Evolutionary conservation across 805 yeast species (phyloP).

Genomic region (Saccharomycopsis fodiens): DNA sequence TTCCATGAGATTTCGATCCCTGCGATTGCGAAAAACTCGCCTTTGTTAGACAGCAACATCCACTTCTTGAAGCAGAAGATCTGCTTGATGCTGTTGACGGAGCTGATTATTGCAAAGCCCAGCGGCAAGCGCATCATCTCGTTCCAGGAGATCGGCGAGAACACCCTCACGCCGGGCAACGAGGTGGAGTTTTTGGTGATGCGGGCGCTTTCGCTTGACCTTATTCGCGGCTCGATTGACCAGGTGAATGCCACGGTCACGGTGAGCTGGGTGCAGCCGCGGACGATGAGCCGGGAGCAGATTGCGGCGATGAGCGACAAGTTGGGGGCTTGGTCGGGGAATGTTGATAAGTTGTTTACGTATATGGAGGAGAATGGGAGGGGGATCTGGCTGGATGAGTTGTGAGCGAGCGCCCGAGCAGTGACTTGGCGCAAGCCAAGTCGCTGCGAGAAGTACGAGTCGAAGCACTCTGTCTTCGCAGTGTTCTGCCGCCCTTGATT

Average conservation of each 20-base stretch:
- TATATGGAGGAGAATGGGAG: slow-evolving; percentile 56
- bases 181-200: slow-evolving; percentile 86
- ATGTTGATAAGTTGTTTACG: slow-evolving; percentile 57
- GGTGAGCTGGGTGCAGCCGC: slow-evolving; percentile 93
- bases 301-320: slow-evolving; percentile 67
- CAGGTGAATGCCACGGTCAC: slow-evolving; percentile 74
- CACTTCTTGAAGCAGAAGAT: slow-evolving; percentile 80
- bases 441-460: no score
- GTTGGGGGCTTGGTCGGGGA: slow-evolving; percentile 68
- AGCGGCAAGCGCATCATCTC: slow-evolving; percentile 66
- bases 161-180: slow-evolving; percentile 51
- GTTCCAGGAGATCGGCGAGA: slow-evolving; percentile 65
- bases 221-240: slow-evolving; percentile 85
- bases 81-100: slow-evolving; percentile 85
- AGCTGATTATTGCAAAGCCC: slow-evolving; percentile 71
- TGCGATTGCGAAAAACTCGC: slow-evolving; percentile 36
- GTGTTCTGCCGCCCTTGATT: no score
- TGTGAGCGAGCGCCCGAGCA: no score
- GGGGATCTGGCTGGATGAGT: slow-evolving; percentile 52
- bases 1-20: slow-evolving; percentile 46
- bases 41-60: slow-evolving; percentile 50
- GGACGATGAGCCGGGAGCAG: slow-evolving; percentile 80
- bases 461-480: no score
- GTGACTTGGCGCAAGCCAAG: no score
- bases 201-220: slow-evolving; percentile 79